Base-by-base conservation (phyloP, 2,329 filamentous ascomycete genomes). In the Xylaria sp. region DNA sequence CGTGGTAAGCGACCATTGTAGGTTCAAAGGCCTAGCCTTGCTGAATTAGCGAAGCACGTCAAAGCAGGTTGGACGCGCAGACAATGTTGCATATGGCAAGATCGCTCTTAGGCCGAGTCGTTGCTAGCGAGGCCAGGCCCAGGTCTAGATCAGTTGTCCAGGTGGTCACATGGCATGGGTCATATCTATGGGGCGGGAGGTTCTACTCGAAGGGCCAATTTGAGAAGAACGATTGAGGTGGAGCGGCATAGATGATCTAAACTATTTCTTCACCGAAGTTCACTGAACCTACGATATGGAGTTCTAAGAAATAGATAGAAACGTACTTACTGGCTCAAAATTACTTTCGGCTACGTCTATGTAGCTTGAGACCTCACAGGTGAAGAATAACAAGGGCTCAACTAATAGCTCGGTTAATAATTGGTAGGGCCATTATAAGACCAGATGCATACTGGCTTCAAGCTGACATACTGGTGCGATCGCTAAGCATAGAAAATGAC, bases 21-120 rank as follows among this genome's bases (percentile, higher is more conserved):
- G 51, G 44, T 65, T 42, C 36, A 62, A 65, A 62, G 36, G 61
- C 40, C 65, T 17, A 17, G 51, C 57, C 54, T 40, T 49, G 49
- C 46, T 59, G 38, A 28, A n/a, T 11, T 59, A 54, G 60, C 59
- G 59, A 62, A 26, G 57, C 10, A 56, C 31, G 62, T 23, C 17
- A n/a, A 49, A 38, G 53, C 31, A 38, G 20, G 40, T 62, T 40
- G 17, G 31, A 48, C 23, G 28, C 38, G 51, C 36, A 53, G 7
- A 20, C 36, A 38, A 58, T 63, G 62, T 57, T 66, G 46, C 63
- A 46, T 59, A 59, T 63, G 42, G 46, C 31, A 31, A 60, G 49
- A 28, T 31, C 5, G 17, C 59, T 44, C 31, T 33, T 4, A 65
- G 57, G 54, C 60, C 60, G 20, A 57, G n/a, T 15, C 31, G 7